Evolutionary conservation across 495 filamentous ascomycete species (phyloP).

Genomic region (Podospora fimiseda): DNA sequence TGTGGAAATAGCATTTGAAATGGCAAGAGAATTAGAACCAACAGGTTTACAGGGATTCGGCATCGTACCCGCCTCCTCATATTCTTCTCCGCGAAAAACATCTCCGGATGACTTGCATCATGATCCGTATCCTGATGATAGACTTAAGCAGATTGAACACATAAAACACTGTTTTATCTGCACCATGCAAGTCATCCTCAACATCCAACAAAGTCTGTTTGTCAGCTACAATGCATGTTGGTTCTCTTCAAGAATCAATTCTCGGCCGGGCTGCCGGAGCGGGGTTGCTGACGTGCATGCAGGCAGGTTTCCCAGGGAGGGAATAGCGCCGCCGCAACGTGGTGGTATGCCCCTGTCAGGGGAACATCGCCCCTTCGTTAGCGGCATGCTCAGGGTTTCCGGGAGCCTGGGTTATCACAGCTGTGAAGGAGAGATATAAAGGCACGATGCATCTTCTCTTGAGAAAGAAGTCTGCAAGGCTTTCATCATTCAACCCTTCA

Average conservation of each 20-base stretch:
- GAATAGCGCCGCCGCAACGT: background rate
- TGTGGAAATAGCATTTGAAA: background rate
- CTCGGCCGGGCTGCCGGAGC: background rate
- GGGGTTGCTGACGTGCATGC: constrained; percentile 3
- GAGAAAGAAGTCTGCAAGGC: no score
- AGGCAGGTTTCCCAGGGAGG: background rate
- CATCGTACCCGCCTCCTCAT: background rate
- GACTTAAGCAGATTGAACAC: no score
- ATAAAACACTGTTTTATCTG: no score
- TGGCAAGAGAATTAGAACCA: no score
- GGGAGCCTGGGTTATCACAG: background rate
- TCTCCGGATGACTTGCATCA: background rate
- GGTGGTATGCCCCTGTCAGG: background rate
- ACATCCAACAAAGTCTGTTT: no score
- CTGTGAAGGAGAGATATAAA: background rate
- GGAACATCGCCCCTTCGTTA: constrained; percentile 4
- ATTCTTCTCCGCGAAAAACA: background rate
- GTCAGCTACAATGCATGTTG: background rate
- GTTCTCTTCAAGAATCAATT: background rate
- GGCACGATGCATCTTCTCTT: background rate
- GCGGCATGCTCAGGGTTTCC: background rate
- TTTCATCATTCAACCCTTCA: no score
- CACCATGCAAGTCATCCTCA: no score
- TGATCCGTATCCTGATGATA: background rate
- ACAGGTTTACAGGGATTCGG: background rate